phyloP scores from a whole-genome alignment of 331 rosid species.

The Acacia concinna region DNA sequence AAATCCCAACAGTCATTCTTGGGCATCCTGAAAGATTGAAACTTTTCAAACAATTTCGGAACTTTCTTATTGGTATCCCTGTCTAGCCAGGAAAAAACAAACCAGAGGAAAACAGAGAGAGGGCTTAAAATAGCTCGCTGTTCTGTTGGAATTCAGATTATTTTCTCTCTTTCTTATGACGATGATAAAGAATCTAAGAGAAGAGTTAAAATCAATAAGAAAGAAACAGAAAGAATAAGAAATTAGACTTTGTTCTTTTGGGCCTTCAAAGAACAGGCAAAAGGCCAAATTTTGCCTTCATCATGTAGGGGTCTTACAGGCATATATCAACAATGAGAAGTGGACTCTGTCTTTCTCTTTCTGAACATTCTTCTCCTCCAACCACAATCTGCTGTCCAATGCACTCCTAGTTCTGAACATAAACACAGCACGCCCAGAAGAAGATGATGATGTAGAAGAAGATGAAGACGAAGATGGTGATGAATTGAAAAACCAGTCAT shows the following conservation, averaged over 20 bases:
- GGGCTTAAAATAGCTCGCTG: conserved; percentile 15
- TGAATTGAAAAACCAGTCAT: conserved; percentile 83
- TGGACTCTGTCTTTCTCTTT: conserved; percentile 58
- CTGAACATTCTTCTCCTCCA: conserved; percentile 64
- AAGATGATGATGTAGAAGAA: not conserved
- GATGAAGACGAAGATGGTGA: not conserved
- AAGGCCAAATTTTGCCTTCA: conserved; percentile 22
- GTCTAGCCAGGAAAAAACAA: not conserved
- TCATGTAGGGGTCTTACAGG: conserved; percentile 70
- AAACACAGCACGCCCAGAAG: conserved; percentile 74
- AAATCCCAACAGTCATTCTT: not conserved
- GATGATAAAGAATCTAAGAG: conserved; percentile 26
- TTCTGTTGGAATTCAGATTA: conserved; percentile 15
- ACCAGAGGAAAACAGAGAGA: conserved; percentile 4
- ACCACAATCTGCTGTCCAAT: conserved; percentile 87
- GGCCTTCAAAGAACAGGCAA: not conserved
- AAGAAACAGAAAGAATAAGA: not conserved
- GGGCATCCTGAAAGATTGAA: not conserved
- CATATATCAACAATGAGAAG: conserved; percentile 91
- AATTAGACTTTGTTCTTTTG: not conserved
- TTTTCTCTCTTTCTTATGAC: conserved; percentile 19
- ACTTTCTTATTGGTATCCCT: conserved; percentile 4
- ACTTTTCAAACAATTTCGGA: not conserved
- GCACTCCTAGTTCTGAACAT: conserved; percentile 93
- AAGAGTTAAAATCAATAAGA: not conserved